Evolutionary conservation across 202 grass and related monocot species (phyloP).

Genomic region (Brachypodium distachyon): DNA sequence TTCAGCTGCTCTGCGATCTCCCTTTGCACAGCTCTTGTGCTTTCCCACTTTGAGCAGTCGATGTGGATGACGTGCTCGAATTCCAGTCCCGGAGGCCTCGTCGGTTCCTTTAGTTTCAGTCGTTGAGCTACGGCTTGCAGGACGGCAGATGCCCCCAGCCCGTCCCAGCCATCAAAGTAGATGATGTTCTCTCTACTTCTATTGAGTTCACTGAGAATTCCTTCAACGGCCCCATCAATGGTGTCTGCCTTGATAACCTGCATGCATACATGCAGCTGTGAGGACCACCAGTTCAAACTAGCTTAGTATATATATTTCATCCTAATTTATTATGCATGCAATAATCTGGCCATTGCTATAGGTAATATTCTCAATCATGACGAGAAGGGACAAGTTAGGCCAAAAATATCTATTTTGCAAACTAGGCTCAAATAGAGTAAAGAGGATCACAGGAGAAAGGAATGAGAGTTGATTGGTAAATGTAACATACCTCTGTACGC

Average conservation of each 20-base stretch:
- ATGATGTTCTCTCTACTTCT: not conserved
- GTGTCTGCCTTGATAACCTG: not conserved
- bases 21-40: not conserved
- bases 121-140: not conserved
- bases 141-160: not conserved
- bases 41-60: not conserved
- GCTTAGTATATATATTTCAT: too few relatives aligned
- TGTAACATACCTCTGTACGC: not conserved
- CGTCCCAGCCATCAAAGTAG: not conserved
- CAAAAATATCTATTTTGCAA: too few relatives aligned
- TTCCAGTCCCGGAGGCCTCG: not conserved
- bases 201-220: not conserved
- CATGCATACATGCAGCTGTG: not conserved
- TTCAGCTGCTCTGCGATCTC: not conserved
- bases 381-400: too few relatives aligned
- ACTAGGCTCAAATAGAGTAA: too few relatives aligned
- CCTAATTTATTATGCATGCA: too few relatives aligned
- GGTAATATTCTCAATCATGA: too few relatives aligned
- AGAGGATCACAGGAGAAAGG: too few relatives aligned
- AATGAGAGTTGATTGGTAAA: not conserved
- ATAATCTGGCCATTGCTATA: too few relatives aligned
- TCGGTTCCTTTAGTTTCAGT: not conserved
- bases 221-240: not conserved
- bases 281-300: not conserved
- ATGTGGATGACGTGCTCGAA: not conserved